Evolutionary conservation across 768 basidiomycete species (phyloP).

Genomic region (Mycena capillaripes): DNA sequence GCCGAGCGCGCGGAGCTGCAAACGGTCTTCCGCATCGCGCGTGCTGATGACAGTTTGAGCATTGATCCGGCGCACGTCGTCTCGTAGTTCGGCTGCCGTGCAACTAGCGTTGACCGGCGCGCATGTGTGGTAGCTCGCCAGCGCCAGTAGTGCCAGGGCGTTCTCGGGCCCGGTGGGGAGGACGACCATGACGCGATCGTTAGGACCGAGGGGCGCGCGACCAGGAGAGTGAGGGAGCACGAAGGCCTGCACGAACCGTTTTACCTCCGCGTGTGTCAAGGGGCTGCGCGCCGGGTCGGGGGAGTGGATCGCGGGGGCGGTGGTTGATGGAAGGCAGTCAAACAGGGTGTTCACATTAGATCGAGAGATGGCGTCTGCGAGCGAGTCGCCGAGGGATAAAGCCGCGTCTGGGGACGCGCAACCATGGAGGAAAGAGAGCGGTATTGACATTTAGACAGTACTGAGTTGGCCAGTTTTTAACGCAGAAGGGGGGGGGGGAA

Average conservation of each 20-base stretch:
- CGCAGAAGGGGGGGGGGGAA: no score
- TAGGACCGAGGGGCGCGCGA: slow-evolving; percentile 48
- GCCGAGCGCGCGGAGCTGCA: slow-evolving; percentile 51
- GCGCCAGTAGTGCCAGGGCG: slow-evolving; percentile 58
- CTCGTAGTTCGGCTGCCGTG: slow-evolving; percentile 57
- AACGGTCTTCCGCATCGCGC: slow-evolving; percentile 52
- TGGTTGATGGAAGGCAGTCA: slow-evolving; percentile 54
- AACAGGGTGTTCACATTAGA: slow-evolving; percentile 51
- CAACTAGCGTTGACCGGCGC: slow-evolving; percentile 63
- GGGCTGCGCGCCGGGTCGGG: slow-evolving; percentile 51
- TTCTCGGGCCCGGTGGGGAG: slow-evolving; percentile 62
- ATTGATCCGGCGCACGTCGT: slow-evolving; percentile 56
- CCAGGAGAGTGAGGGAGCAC: slow-evolving; percentile 49
- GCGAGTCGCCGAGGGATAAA: slow-evolving; percentile 36
- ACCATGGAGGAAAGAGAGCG: no score
- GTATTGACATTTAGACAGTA: no score
- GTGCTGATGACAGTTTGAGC: slow-evolving; percentile 59
- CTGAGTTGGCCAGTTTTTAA: no score
- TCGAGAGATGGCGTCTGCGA: slow-evolving; percentile 48
- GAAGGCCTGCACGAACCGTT: slow-evolving; percentile 54
- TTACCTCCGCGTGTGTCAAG: slow-evolving; percentile 52
- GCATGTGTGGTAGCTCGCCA: slow-evolving; percentile 60
- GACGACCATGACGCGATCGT: slow-evolving; percentile 61
- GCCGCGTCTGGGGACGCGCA: no score
- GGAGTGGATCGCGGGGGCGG: slow-evolving; percentile 54